A percentile compares a stretch with the other conserved stretches of the same genome.
phyloP scores from a whole-genome alignment of 2,329 filamentous ascomycete species.

The Phyllosticta capitalensis region DNA sequence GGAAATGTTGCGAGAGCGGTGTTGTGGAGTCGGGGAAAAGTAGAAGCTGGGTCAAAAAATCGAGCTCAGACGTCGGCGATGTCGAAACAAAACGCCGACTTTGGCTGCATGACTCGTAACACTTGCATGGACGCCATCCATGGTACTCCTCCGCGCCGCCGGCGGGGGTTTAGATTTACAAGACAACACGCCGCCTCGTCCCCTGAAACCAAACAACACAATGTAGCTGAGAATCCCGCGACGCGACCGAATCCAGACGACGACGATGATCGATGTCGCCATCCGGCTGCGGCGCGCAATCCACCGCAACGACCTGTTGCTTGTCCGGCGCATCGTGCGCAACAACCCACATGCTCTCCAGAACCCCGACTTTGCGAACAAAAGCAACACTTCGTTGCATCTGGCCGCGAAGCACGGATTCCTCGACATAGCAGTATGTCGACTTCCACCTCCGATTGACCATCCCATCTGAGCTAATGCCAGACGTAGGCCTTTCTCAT shows the following conservation, averaged over 20 bases:
- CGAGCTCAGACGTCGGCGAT: constrained; percentile 2
- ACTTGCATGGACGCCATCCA: background rate
- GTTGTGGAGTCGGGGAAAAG: background rate
- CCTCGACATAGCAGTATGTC: constrained; percentile 50
- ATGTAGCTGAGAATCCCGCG: background rate
- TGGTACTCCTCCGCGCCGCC: background rate
- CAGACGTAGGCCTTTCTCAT: constrained; percentile 51
- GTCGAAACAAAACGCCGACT: background rate
- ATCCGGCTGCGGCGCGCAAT: constrained; percentile 76
- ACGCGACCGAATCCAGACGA: background rate
- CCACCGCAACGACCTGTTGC: constrained; percentile 59
- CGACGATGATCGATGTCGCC: constrained; percentile 61
- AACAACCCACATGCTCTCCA: constrained; percentile 62
- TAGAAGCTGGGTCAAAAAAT: constrained; percentile 5
- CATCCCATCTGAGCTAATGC: background rate
- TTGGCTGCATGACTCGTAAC: background rate
- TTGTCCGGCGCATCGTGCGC: constrained; percentile 67
- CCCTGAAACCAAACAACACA: constrained; percentile 2
- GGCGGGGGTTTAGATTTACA: background rate
- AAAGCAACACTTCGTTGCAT: constrained; percentile 77
- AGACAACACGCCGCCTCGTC: background rate
- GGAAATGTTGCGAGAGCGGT: background rate
- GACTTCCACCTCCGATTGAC: background rate
- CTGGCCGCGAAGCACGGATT: constrained; percentile 67
- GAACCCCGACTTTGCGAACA: constrained; percentile 67